Percentiles rank a stretch among this genome's conserved stretches.
Evolutionary conservation across 768 basidiomycete species (phyloP).

Genomic region (Cyathus striatus): DNA sequence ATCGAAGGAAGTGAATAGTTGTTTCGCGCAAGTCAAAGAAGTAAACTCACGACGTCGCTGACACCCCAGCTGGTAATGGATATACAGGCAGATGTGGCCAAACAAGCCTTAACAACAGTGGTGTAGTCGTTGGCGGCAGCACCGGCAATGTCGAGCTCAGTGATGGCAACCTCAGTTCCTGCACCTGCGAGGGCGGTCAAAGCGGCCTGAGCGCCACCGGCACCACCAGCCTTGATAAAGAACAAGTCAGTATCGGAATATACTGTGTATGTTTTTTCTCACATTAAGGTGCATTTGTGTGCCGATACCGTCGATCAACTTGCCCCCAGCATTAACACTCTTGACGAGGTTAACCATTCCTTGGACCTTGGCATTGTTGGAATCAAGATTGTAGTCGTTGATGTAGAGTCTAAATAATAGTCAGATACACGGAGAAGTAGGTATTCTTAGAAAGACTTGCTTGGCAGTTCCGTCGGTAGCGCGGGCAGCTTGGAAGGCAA

Average conservation of each 20-base stretch:
- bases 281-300: conserved; percentile 40
- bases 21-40: not conserved
- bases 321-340: conserved; percentile 28
- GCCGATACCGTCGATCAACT: conserved; percentile 45
- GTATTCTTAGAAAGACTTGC: conserved; percentile 7
- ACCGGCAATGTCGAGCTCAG: conserved; percentile 38
- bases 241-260: not conserved
- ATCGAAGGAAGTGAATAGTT: not conserved
- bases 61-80: conserved; percentile 49
- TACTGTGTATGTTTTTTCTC: conserved; percentile 12
- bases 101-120: conserved; percentile 41
- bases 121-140: conserved; percentile 35
- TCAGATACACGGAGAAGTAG: not conserved
- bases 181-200: conserved; percentile 35
- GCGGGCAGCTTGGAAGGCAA: conserved; percentile 42
- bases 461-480: conserved; percentile 37
- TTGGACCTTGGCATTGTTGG: conserved; percentile 38
- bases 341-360: conserved; percentile 35
- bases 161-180: conserved; percentile 43
- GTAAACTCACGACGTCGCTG: conserved; percentile 33
- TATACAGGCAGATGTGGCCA: conserved; percentile 34
- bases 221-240: conserved; percentile 29
- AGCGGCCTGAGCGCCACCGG: conserved; percentile 36
- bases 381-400: conserved; percentile 47
- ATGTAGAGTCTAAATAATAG: conserved; percentile 25